Percentiles rank a stretch among this genome's conserved stretches.
Conservation (phyloP, 108 stramenopile genomes). For the Cyclotella cryptica region DNA sequence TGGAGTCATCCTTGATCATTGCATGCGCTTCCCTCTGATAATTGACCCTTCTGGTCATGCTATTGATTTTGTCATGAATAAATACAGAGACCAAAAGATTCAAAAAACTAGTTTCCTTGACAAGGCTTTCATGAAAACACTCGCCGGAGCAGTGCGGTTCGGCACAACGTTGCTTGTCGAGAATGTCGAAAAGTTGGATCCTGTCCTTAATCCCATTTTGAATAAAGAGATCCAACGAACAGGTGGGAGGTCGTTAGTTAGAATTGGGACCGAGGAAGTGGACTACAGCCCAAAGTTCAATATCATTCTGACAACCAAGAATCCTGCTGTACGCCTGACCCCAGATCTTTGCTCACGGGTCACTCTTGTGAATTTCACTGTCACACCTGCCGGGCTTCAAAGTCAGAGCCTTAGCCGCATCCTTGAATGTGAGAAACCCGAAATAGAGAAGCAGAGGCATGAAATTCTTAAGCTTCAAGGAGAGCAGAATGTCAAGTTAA, state of each 20-base stretch:
- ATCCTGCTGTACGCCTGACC: constrained; percentile 91
- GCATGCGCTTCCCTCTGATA: constrained; percentile 93
- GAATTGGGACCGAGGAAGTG: constrained; percentile 97
- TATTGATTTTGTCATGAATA: constrained; percentile 90
- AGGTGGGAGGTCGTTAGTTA: constrained; percentile 93
- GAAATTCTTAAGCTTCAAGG: constrained; percentile 91
- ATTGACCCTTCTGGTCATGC: constrained; percentile 99
- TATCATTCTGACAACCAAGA: constrained; percentile 93
- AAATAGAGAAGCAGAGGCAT: constrained; percentile 87
- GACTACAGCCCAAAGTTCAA: constrained; percentile 97
- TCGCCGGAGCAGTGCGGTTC: constrained; percentile 97
- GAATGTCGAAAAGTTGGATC: constrained; percentile 95
- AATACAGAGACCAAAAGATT: constrained; percentile 86
- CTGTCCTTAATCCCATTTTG: constrained; percentile 96
- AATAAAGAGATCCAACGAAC: constrained; percentile 95
- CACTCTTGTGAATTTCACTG: constrained; percentile 96
- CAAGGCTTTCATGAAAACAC: constrained; percentile 97
- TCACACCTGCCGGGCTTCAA: constrained; percentile 94
- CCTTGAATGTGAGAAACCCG: constrained; percentile 91
- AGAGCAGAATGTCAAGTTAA: constrained; percentile 93
- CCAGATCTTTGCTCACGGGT: constrained; percentile 98
- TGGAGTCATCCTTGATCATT: constrained; percentile 93
- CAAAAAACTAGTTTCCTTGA: constrained; percentile 96
- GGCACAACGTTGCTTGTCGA: constrained; percentile 96
- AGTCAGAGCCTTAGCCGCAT: constrained; percentile 90